Base-by-base conservation (phyloP, 2,329 filamentous ascomycete genomes). In the Biscogniauxia sp. region DNA sequence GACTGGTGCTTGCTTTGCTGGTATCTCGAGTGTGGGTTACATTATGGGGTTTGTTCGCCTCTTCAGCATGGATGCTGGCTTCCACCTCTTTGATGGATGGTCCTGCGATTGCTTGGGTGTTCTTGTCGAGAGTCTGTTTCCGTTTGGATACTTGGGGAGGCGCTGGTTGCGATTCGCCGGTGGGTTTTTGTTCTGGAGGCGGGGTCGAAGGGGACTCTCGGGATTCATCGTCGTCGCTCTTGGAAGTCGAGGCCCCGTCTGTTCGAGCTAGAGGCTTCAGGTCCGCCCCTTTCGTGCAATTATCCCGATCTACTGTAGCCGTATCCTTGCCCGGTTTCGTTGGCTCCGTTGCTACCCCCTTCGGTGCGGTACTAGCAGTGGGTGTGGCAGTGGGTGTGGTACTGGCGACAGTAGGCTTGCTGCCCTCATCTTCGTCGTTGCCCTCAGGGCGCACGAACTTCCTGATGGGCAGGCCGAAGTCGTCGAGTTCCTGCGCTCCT, bases 391-490 rank as follows among this genome's bases (percentile, higher is more conserved):
- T 28, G 57, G 13, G 55, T 19, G 25, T 49, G 20, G 61, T 54
- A n/a, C 58, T 60, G 45, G 65, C 53, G 37, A 53, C 51, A 28
- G 64, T 49, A 20, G 32, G 51, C 53, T 55, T 55, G 51, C 45
- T 61, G 26, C 49, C 51, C 56, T 53, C 56, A 54, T 56, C 58
- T 62, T 57, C 52, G 54, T 58, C 51, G n/a, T 49, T 37, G 52
- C 54, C 61, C 56, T 63, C 57, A 32, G 76, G 73, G 57, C 72
- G 75, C 68, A 74, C 68, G 69, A 73, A 81, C 68, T 80, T 84
- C 72, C 79, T 81, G 63, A 89, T 82, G 19, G 88, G 88, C 64
- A 92, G 77, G 55, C 89, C 89, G 72, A 91, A 92, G 66, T 92
- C 89, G 73, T 92, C 89, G 61, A 87, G 76, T 69, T 88, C 85